Evolutionary conservation across 2,329 filamentous ascomycete species (phyloP).

Genomic region (Cladosporium sp.): DNA sequence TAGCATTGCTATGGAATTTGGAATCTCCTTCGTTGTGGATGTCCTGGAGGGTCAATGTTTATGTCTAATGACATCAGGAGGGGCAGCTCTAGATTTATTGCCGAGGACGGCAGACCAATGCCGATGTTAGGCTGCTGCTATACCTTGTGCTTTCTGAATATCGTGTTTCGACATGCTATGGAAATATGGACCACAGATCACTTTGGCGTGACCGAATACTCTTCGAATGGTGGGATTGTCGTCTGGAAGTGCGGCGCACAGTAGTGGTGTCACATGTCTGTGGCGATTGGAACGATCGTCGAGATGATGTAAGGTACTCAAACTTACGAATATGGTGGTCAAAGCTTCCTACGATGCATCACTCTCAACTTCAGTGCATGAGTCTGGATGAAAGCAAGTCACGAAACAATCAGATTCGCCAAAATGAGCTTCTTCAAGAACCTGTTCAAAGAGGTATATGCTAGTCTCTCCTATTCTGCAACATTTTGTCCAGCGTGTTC

Average conservation of each 20-base stretch:
- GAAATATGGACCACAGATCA: background rate
- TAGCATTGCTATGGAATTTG: constrained; percentile 19
- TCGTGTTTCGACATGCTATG: background rate
- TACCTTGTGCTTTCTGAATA: background rate
- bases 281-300: background rate
- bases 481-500: background rate
- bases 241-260: background rate
- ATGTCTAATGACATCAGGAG: constrained; percentile 9
- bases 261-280: background rate
- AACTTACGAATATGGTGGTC: background rate
- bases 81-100: constrained; percentile 2
- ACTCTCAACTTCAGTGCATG: constrained; percentile 8
- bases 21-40: background rate
- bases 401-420: constrained; percentile 6
- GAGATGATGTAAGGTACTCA: background rate
- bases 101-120: background rate
- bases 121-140: background rate
- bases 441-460: constrained; percentile 50
- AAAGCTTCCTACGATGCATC: background rate
- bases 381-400: background rate
- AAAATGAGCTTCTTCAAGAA: constrained; percentile 50
- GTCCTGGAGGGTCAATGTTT: background rate
- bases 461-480: constrained; percentile 10
- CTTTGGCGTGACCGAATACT: background rate
- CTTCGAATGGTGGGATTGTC: background rate